Conservation (phyloP, 805 yeast genomes). For the Candida michaelii region DNA sequence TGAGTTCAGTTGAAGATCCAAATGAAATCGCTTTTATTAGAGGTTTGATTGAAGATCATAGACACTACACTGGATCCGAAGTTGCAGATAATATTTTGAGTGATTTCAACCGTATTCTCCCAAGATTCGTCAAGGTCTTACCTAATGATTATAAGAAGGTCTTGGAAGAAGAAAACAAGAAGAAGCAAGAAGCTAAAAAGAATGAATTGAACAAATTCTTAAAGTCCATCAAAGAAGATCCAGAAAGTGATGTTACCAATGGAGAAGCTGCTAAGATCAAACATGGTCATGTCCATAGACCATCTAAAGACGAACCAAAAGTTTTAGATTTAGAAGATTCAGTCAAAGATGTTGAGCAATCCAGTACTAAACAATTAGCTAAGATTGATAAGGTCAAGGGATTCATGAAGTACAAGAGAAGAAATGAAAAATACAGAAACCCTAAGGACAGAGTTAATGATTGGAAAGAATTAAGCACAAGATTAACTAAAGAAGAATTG, state of each 20-base stretch:
- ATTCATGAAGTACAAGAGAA: slow-evolving; percentile 89
- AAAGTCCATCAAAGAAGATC: slow-evolving; percentile 75
- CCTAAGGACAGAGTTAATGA: slow-evolving; percentile 76
- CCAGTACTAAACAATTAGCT: slow-evolving; percentile 59
- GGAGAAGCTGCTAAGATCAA: slow-evolving; percentile 73
- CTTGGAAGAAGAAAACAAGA: slow-evolving; percentile 70
- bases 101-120: slow-evolving; percentile 85
- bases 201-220: slow-evolving; percentile 65
- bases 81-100: slow-evolving; percentile 79
- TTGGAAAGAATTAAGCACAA: slow-evolving; percentile 86
- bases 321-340: slow-evolving; percentile 90
- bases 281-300: slow-evolving; percentile 45
- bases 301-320: slow-evolving; percentile 66
- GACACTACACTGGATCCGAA: slow-evolving; percentile 90
- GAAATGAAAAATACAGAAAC: slow-evolving; percentile 81
- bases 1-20: slow-evolving; percentile 76
- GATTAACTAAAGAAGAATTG: slow-evolving; percentile 83
- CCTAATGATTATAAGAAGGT: slow-evolving; percentile 92
- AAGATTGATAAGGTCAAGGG: slow-evolving; percentile 81
- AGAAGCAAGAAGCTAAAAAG: slow-evolving; percentile 62
- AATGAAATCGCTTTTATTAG: slow-evolving; percentile 91
- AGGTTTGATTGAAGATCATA: slow-evolving; percentile 91
- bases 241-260: slow-evolving; percentile 82
- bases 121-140: slow-evolving; percentile 88
- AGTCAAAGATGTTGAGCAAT: slow-evolving; percentile 60